Evolutionary conservation across 352 stramenopile species (phyloP).

Genomic region (Globisporangium splendens): DNA sequence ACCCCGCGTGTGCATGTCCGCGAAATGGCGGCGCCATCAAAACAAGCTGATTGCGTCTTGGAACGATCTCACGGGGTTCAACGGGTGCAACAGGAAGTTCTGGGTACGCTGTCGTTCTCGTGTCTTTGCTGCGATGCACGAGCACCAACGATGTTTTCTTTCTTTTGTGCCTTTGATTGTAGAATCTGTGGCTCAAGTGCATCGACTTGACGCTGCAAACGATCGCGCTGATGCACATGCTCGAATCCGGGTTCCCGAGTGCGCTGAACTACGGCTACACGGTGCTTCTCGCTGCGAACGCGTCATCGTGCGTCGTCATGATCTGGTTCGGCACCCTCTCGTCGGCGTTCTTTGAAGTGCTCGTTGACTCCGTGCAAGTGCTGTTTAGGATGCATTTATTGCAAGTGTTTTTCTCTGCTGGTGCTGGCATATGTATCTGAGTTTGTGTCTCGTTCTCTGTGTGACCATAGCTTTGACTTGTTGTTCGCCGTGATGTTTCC

Average conservation of each 20-base stretch:
- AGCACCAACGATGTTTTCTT: background rate
- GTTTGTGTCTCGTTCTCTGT: background rate
- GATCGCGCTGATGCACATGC: background rate
- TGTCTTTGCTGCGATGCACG: background rate
- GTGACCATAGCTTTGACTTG: slow-evolving; percentile 23
- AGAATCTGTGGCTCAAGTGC: slow-evolving; percentile 3
- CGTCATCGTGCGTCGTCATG: background rate
- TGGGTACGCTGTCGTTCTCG: background rate
- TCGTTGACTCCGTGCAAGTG: slow-evolving; percentile 1
- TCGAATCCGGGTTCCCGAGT: background rate
- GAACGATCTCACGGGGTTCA: background rate
- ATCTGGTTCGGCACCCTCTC: background rate
- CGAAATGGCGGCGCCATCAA: background rate
- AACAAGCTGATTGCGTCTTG: background rate
- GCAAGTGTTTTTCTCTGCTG: background rate
- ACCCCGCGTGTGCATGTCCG: background rate
- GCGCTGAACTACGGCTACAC: background rate
- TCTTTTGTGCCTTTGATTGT: background rate
- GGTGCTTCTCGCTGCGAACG: slow-evolving; percentile 1
- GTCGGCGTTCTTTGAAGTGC: background rate
- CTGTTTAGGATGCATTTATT: background rate
- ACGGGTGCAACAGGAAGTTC: background rate
- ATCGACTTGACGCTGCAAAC: slow-evolving; percentile 6
- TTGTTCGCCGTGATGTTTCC: slow-evolving; percentile 26
- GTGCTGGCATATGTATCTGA: background rate